Conservation (phyloP, 345 rosid genomes). For the Tarenaya hassleriana region DNA sequence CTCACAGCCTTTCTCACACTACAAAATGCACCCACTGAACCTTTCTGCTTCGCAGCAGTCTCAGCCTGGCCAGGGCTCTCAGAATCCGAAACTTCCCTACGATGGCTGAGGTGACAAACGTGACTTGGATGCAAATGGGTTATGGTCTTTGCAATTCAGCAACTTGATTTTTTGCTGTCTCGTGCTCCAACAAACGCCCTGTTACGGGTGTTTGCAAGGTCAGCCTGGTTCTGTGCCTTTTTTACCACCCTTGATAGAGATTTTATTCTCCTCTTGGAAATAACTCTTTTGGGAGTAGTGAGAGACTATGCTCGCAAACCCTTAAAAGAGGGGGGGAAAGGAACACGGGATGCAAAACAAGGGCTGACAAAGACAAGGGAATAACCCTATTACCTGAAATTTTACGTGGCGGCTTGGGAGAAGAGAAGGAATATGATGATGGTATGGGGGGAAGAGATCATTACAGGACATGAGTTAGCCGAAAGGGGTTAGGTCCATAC, state of each 20-base stretch:
- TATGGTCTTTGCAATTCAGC: constrained; percentile 56
- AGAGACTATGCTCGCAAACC: not conserved
- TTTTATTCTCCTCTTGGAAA: not conserved
- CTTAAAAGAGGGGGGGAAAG: not conserved
- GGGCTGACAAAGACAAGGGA: too few species aligned
- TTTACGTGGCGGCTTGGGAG: too few species aligned
- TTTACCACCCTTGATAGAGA: not conserved
- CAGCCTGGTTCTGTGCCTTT: constrained; percentile 26
- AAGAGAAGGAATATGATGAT: too few species aligned
- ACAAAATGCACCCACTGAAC: constrained; percentile 70
- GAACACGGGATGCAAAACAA: constrained; percentile 13
- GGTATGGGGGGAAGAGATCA: too few species aligned
- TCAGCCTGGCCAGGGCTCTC: constrained; percentile 72
- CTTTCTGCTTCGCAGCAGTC: constrained; percentile 61
- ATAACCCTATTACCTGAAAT: too few species aligned
- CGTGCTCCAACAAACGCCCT: constrained; percentile 38
- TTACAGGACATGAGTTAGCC: too few species aligned
- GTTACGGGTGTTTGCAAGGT: constrained; percentile 33
- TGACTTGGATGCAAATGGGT: constrained; percentile 40
- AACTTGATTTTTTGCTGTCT: constrained; percentile 67
- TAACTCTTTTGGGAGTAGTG: not conserved
- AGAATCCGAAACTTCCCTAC: constrained; percentile 73
- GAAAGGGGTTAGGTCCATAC: too few species aligned
- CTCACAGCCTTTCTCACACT: constrained; percentile 85
- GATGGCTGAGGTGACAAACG: constrained; percentile 54